These are phyloP conservation scores for Aspergillus sergii DNA, from an alignment of 2,329 filamentous ascomycete species.

Conservation along the genomic window DNA sequence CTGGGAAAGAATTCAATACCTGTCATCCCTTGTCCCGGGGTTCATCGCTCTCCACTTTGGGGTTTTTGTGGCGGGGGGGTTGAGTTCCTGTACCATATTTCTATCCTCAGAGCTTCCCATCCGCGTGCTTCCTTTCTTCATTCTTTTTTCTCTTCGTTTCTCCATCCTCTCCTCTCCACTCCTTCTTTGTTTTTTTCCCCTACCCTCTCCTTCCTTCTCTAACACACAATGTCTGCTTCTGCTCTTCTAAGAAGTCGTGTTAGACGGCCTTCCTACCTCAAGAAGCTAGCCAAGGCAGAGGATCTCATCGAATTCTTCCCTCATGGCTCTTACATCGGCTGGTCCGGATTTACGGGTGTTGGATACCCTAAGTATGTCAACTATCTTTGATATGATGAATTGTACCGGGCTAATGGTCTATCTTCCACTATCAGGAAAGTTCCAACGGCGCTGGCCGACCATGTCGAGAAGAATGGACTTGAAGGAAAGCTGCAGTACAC, in stretches of 20 bases:
- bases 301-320: constrained; percentile 81
- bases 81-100: constrained; percentile 17
- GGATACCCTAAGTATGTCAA: constrained; percentile 79
- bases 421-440: constrained; percentile 63
- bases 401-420: neutral
- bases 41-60: constrained; percentile 1
- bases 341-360: constrained; percentile 89
- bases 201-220: constrained; percentile 9
- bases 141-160: constrained; percentile 11
- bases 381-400: neutral
- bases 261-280: constrained; percentile 73
- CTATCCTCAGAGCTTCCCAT: constrained; percentile 13
- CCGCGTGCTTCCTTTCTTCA: constrained; percentile 9
- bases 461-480: constrained; percentile 83
- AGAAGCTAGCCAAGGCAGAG: constrained; percentile 77
- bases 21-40: constrained; percentile 12
- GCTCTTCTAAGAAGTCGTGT: constrained; percentile 76
- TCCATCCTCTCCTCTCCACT: neutral
- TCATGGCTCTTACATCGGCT: constrained; percentile 83
- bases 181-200: constrained; percentile 7
- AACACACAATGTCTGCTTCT: constrained; percentile 58
- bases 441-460: constrained; percentile 79
- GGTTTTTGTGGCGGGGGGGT: constrained; percentile 12
- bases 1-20: neutral
- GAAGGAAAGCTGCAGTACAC: constrained; percentile 84